These are phyloP conservation scores for Hymenoscyphus albidus DNA, from an alignment of 2,329 filamentous ascomycete genomes.

Conservation along the genomic window DNA sequence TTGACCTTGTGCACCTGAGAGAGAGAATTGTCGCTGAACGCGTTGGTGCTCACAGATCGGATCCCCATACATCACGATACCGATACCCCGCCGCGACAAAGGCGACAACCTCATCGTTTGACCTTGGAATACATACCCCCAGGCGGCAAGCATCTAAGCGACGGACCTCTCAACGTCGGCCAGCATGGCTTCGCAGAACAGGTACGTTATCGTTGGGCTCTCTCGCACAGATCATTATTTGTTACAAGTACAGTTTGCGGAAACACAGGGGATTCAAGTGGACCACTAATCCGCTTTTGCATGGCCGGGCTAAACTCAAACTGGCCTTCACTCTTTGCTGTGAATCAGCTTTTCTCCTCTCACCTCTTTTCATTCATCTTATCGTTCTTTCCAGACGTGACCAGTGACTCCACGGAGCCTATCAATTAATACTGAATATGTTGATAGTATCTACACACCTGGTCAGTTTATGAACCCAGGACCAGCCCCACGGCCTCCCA, in stretches of 20 bases:
- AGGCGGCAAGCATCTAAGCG: conserved; percentile 6
- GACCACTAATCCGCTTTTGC: conserved; percentile 10
- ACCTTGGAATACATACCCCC: conserved; percentile 12
- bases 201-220: conserved; percentile 24
- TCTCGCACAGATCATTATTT: conserved; percentile 24
- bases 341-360: conserved; percentile 9
- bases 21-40: not conserved
- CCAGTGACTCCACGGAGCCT: not conserved
- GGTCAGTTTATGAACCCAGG: conserved; percentile 93
- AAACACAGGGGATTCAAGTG: conserved; percentile 26
- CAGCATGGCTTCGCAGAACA: conserved; percentile 35
- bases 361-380: conserved; percentile 5
- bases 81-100: not conserved
- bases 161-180: conserved; percentile 18
- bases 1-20: not conserved
- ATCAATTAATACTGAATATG: not conserved
- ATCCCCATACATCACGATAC: not conserved
- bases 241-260: conserved; percentile 20
- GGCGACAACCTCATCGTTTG: conserved; percentile 15
- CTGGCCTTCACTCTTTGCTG: conserved; percentile 5
- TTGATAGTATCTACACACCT: conserved; percentile 51
- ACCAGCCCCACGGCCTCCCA: conserved; percentile 85
- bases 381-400: not conserved
- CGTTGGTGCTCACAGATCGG: not conserved
- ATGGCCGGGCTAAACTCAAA: conserved; percentile 17